Base-by-base conservation (phyloP, 2,329 filamentous ascomycete species). In the Dichotomopilus funicola region DNA sequence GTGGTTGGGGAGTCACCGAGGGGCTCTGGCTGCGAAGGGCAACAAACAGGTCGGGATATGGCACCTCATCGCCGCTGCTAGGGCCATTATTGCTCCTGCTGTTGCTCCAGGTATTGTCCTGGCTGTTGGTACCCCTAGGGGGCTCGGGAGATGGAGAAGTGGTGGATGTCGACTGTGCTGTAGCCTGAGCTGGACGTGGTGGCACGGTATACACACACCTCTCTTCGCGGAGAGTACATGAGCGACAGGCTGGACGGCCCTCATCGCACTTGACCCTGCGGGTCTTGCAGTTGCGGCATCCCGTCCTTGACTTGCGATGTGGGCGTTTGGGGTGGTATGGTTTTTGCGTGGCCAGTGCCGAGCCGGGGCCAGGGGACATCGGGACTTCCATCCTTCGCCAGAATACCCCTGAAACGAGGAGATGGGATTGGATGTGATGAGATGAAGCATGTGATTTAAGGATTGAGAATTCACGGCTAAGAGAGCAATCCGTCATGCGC, bases 231-330 rank as follows among this genome's bases (percentile, higher is more conserved):
- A 77, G 65, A 43, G 66, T 71, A 64, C 80, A 82, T 35, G 73
- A 71, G 42, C 73, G 72, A 62, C 79, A 82, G 2, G 69, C 63
- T 0, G 80, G 80, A 34, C 71, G 73, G 5, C 62, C 70, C 63
- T 82, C 78, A 57, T 79, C 75, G 66, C 79, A 81, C 67, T 79
- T 81, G 57, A 65, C 63, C 66, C 78, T 80, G 53, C 79, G 75
- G 12, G 67, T 65, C 67, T 82, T 82, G 72, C 79, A 82, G 62
- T 76, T 78, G 58, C 69, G 70, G 62, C 79, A 82, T 5, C 78
- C 79, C 2, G 71, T 69, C 35, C 79, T 70, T 1, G 78, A 80
- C 66, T 82, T 82, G 60, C 71, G 77, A 65, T 82, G 79, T 48
- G 78, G 77, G 9, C 78, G 73, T 64, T 82, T 82, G 49, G 73